Base-by-base conservation (phyloP, 257 asterid genomes). In the Ajuga chamaepitys region DNA sequence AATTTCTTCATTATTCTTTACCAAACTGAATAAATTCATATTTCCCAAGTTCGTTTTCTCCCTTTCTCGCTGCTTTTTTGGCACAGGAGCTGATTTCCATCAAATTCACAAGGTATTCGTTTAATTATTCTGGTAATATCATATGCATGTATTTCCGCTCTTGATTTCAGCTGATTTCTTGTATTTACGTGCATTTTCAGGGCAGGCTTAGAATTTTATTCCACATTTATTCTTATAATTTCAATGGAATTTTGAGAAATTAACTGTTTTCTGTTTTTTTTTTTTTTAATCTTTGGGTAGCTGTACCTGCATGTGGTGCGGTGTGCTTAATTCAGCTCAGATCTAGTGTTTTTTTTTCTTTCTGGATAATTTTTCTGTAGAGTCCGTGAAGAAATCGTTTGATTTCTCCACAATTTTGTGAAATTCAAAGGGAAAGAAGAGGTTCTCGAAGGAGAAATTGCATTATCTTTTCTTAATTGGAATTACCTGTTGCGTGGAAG, bases 261-360 rank as follows among this genome's bases (percentile, higher is more conserved):
- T 1, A 22, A 7, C 14, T 32, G 9, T 9, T 14, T 25, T 9
- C 11, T 0, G 4, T 21, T 10, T 8, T 37, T 3, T 4, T 13
- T 9, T 26, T 16, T 9, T 51, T 6, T 22, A 9, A n/a, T n/a
- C n/a, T n/a, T n/a, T n/a, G n/a, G n/a, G n/a, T n/a, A n/a, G n/a
- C n/a, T n/a, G n/a, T n/a, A n/a, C n/a, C 22, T 7, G 40, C 52
- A 32, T 52, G 55, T 26, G 18, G 74, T 62, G 47, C 41, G 50
- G 40, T 63, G 47, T 46, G 52, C 25, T 56, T 21, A 73, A 45
- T 68, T 64, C 41, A 71, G 82, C 76, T 46, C 73, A 58, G 76
- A 73, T 72, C 70, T 67, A 30, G 71, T 14, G 47, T 44, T 45
- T 68, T 1, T 58, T 68, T 1, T 58, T 11, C 58, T 13, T 26